Conservation (phyloP, 1,284 basidiomycete genomes). For the Cutaneotrichosporon arboriforme region DNA sequence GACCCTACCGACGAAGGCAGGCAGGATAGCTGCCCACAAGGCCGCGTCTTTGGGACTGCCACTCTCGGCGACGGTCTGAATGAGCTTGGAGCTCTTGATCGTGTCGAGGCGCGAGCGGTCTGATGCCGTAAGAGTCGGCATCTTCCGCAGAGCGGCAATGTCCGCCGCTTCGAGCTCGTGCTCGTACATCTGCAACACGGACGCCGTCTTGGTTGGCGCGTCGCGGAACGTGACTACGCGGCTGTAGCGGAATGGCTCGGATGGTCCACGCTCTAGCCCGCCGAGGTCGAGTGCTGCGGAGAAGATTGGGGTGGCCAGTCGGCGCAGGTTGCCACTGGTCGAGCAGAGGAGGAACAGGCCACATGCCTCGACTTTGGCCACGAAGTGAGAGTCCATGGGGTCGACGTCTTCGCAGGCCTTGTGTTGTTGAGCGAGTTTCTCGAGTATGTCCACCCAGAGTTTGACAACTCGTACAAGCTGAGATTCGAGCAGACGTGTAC, state of each 20-base stretch:
- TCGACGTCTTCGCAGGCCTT: conserved; percentile 30
- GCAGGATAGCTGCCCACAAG: conserved; percentile 49
- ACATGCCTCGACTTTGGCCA: conserved; percentile 61
- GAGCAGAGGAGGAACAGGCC: conserved; percentile 75
- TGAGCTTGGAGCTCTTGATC: conserved; percentile 24
- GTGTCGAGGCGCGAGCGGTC: conserved; percentile 37
- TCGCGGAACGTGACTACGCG: conserved; percentile 27
- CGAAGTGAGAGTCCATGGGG: conserved; percentile 35
- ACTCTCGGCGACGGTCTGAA: conserved; percentile 46
- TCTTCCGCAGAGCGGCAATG: conserved; percentile 27
- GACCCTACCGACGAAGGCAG: conserved; percentile 43
- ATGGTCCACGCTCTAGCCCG: conserved; percentile 32
- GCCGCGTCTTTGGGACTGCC: conserved; percentile 45
- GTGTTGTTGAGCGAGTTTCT: conserved; percentile 60
- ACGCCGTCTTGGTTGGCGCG: conserved; percentile 13
- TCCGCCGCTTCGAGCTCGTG: conserved; percentile 31
- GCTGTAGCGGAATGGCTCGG: conserved; percentile 41
- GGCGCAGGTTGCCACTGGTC: conserved; percentile 44
- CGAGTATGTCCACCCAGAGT: conserved; percentile 71
- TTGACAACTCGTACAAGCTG: conserved; percentile 56
- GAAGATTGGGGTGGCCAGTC: conserved; percentile 31
- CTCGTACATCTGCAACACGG: conserved; percentile 36
- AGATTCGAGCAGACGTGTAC: conserved; percentile 60
- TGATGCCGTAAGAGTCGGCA: conserved; percentile 33
- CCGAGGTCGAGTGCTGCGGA: conserved; percentile 33